A percentile compares a stretch with the other conserved stretches of the same genome.
phyloP scores from a whole-genome alignment of 345 rosid genomes.

The Syzygium aromaticum region DNA sequence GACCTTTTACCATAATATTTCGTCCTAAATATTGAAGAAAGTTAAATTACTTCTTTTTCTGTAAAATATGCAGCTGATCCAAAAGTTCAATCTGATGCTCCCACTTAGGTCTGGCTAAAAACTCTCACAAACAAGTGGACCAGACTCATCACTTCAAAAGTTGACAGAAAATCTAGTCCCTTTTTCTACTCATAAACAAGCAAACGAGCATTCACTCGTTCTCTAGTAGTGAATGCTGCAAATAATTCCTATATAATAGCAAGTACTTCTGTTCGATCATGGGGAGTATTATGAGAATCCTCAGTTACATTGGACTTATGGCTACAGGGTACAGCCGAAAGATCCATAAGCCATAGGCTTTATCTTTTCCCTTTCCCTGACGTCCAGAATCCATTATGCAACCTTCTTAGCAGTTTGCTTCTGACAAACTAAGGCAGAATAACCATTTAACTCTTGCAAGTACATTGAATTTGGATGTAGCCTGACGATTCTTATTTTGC shows the following conservation, averaged over 20 bases:
- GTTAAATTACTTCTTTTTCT: not conserved
- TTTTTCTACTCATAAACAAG: not conserved
- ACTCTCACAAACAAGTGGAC: not conserved
- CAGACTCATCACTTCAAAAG: not conserved
- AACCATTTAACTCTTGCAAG: not conserved
- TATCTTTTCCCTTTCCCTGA: not conserved
- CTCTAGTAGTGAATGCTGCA: not conserved
- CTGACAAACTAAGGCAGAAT: not conserved
- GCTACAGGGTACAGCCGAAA: not conserved
- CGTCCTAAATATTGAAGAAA: not conserved
- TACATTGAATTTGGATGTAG: not conserved
- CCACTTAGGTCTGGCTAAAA: not conserved
- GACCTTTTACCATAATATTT: not conserved
- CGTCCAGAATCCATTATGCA: not conserved
- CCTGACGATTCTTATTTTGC: not conserved
- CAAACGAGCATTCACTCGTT: not conserved
- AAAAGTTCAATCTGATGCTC: not conserved
- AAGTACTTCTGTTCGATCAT: not conserved
- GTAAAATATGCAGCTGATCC: not conserved
- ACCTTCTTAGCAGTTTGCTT: not conserved
- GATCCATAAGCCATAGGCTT: not conserved
- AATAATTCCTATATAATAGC: not conserved
- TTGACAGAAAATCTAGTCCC: not conserved
- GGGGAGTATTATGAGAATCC: not conserved
- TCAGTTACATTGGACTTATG: not conserved